These are phyloP conservation scores for Avena sativa DNA, from an alignment of 176 grass and related monocot genomes.

Conservation along the genomic window DNA sequence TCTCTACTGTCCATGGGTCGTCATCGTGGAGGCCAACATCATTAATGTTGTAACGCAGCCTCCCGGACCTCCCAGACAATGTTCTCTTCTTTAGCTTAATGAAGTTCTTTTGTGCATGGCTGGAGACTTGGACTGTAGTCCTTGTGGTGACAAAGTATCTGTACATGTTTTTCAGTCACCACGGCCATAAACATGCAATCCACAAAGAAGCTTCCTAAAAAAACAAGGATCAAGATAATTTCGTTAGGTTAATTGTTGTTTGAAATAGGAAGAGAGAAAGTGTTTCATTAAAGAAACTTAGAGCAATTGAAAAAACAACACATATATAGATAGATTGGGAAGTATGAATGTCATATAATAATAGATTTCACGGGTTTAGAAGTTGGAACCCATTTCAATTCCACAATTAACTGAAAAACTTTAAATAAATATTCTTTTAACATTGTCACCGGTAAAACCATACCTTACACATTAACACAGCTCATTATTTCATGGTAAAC, in stretches of 20 bases:
- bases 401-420: too few species aligned
- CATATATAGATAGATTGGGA: neutral
- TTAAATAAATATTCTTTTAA: neutral
- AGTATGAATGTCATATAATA: neutral
- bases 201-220: constrained; percentile 2
- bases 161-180: constrained; percentile 35
- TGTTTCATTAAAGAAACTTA: neutral
- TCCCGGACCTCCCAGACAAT: too few species aligned
- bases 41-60: too few species aligned
- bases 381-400: neutral
- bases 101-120: constrained; percentile 42
- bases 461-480: neutral
- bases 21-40: too few species aligned
- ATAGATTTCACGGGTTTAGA: neutral
- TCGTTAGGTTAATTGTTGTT: neutral
- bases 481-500: neutral
- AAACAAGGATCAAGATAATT: neutral
- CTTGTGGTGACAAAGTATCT: neutral
- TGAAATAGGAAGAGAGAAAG: neutral
- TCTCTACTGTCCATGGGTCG: too few species aligned
- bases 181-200: neutral
- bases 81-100: too few species aligned
- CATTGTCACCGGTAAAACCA: neutral
- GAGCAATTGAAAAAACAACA: neutral
- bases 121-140: neutral